Percentiles rank a stretch among this genome's conserved stretches.
Conservation (phyloP, 345 rosid species). For the Syzygium aromaticum region DNA sequence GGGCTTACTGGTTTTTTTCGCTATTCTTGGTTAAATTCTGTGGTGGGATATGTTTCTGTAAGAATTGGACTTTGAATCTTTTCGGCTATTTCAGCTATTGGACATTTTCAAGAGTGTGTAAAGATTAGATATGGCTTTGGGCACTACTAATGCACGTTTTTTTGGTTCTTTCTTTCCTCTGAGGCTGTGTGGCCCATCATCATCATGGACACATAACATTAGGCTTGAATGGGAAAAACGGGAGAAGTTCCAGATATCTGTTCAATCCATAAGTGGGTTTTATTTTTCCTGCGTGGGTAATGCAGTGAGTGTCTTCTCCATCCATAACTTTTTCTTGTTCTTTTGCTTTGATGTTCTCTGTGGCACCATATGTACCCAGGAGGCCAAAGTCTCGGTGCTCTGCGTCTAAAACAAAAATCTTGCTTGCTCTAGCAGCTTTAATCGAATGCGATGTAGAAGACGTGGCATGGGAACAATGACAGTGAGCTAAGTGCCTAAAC, state of each 20-base stretch:
- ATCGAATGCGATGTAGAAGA: background rate
- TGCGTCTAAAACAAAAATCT: background rate
- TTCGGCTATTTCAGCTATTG: background rate
- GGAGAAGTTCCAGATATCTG: background rate
- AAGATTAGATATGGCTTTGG: background rate
- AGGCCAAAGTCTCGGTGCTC: background rate
- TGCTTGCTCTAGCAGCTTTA: background rate
- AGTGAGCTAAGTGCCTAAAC: background rate
- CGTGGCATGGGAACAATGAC: background rate
- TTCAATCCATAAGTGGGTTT: background rate
- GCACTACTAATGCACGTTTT: background rate
- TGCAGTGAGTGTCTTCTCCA: background rate
- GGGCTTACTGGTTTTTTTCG: background rate
- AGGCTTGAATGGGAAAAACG: background rate
- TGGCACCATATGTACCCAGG: background rate
- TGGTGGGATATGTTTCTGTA: background rate
- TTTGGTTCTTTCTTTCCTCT: background rate
- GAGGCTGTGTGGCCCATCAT: background rate
- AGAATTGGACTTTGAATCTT: background rate
- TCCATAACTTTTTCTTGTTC: background rate
- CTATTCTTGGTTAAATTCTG: background rate
- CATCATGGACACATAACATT: background rate
- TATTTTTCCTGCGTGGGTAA: background rate
- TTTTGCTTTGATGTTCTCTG: background rate
- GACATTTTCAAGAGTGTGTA: background rate